These are phyloP conservation scores for Striga asiatica DNA, from an alignment of 257 asterid species.

Conservation along the genomic window DNA sequence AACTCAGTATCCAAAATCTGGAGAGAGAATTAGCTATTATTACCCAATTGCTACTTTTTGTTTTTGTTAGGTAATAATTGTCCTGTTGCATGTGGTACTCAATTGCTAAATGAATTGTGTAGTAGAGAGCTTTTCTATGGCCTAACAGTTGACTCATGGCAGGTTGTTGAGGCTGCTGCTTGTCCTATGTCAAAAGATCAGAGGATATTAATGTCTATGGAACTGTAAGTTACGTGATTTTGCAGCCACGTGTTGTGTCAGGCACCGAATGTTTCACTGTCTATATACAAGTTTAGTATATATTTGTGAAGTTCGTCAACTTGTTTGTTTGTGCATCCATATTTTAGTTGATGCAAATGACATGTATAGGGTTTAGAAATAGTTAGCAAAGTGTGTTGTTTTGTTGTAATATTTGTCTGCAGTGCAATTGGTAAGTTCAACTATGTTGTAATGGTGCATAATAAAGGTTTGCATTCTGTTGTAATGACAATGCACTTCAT, in stretches of 20 bases:
- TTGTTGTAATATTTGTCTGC: constrained; percentile 7
- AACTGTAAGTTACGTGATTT: constrained; percentile 24
- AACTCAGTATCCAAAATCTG: neutral
- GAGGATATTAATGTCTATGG: constrained; percentile 58
- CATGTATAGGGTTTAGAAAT: constrained; percentile 18
- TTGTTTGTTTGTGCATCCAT: constrained; percentile 22
- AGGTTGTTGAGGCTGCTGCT: constrained; percentile 50
- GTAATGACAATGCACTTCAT: too few relatives aligned
- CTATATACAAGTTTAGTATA: neutral
- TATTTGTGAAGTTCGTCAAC: constrained; percentile 15
- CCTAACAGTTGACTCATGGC: constrained; percentile 21
- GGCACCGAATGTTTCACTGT: neutral
- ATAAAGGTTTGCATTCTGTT: neutral
- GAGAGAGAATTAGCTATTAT: neutral
- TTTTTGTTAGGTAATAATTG: too few relatives aligned
- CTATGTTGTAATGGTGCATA: neutral
- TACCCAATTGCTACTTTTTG: neutral
- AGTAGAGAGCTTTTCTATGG: neutral
- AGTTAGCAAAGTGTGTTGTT: constrained; percentile 10
- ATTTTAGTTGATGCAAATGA: constrained; percentile 7
- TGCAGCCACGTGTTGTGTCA: constrained; percentile 6
- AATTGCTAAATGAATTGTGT: neutral
- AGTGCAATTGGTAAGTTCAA: neutral
- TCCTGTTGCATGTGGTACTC: neutral
- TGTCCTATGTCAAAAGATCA: constrained; percentile 34